Conservation (phyloP, 2,329 filamentous ascomycete species). For the Orbilia blumenaviensis region DNA sequence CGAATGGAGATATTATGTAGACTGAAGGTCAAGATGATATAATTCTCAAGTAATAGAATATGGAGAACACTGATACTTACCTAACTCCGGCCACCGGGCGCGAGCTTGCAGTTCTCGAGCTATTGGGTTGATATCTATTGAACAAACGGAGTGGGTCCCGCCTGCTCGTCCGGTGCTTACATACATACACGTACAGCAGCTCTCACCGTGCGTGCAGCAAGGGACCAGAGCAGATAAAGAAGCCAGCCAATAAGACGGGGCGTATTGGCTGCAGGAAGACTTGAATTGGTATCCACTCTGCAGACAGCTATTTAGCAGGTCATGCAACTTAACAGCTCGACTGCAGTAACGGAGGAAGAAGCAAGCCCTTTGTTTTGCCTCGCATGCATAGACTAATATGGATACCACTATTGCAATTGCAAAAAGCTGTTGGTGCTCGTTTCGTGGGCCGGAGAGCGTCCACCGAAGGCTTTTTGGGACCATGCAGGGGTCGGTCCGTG, state of each 20-base stretch:
- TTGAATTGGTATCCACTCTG: background rate
- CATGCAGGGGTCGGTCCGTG: constrained; percentile 18
- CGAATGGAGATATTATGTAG: constrained; percentile 7
- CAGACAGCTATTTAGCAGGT: too few relatives aligned
- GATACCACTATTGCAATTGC: too few relatives aligned
- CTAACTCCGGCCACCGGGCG: constrained; percentile 3
- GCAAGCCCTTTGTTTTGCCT: too few relatives aligned
- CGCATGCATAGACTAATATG: too few relatives aligned
- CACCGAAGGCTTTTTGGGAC: constrained; percentile 38
- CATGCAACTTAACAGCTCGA: constrained; percentile 5
- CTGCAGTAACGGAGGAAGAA: too few relatives aligned
- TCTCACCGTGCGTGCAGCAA: constrained; percentile 24
- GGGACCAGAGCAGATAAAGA: constrained; percentile 42
- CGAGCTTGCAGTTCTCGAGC: too few relatives aligned
- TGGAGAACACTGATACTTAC: too few relatives aligned
- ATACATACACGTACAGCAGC: too few relatives aligned
- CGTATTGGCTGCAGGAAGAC: constrained; percentile 28
- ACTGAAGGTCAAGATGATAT: background rate
- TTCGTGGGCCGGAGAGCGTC: constrained; percentile 51
- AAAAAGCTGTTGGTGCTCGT: constrained; percentile 12
- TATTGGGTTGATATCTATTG: background rate
- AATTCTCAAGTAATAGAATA: background rate
- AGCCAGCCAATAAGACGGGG: constrained; percentile 2
- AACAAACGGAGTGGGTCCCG: constrained; percentile 16
- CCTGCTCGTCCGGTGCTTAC: too few relatives aligned